phyloP scores from a whole-genome alignment of 176 grass and related monocot genomes.

The Alloteropsis semialata region DNA sequence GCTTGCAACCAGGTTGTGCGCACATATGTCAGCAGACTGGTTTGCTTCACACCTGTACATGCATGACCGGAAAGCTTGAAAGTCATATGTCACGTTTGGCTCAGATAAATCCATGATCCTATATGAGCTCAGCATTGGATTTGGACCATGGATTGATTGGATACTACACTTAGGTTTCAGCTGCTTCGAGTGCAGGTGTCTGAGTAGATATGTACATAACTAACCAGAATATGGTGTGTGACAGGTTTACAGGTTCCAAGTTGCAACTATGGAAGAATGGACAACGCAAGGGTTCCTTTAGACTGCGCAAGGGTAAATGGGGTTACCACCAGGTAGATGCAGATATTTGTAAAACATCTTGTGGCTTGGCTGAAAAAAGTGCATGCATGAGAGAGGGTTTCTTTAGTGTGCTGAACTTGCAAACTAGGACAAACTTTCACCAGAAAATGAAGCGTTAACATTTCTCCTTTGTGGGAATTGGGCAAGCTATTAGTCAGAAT shows the following conservation, averaged over 20 bases:
- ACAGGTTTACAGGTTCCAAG: conserved; percentile 13
- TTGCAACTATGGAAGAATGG: conserved; percentile 13
- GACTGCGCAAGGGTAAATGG: background rate
- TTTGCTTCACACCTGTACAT: conserved; percentile 38
- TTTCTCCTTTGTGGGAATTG: background rate
- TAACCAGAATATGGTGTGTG: conserved; percentile 14
- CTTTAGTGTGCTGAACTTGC: background rate
- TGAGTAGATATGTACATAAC: background rate
- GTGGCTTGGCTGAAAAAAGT: background rate
- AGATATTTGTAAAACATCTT: background rate
- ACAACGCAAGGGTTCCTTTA: conserved; percentile 13
- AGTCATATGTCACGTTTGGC: conserved; percentile 4
- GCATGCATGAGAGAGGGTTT: background rate
- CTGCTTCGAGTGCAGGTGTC: background rate
- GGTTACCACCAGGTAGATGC: background rate
- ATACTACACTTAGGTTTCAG: conserved; percentile 7
- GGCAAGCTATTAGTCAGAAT: background rate
- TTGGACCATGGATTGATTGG: background rate
- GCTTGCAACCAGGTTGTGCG: conserved; percentile 15
- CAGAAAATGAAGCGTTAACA: background rate
- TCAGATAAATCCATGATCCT: conserved; percentile 17
- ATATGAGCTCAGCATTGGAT: conserved; percentile 28
- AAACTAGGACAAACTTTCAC: background rate
- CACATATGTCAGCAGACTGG: conserved; percentile 24
- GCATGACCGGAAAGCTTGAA: conserved; percentile 30